phyloP scores from a whole-genome alignment of 495 filamentous ascomycete species.

The Jackrogersella multiformis region DNA sequence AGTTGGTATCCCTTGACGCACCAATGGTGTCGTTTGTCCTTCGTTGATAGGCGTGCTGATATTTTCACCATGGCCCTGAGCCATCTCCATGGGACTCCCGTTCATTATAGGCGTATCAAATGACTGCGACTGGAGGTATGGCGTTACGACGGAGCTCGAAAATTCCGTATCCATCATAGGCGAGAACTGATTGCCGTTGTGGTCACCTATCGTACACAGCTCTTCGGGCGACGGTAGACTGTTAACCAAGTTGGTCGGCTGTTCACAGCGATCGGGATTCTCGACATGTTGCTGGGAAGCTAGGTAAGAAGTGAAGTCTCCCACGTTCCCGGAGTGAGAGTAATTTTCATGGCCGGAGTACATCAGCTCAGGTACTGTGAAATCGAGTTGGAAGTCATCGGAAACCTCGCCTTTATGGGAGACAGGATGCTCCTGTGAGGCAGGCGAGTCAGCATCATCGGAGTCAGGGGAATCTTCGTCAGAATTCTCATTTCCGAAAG shows the following conservation, averaged over 20 bases:
- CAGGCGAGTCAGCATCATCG: constrained; percentile 9
- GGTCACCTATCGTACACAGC: constrained; percentile 4
- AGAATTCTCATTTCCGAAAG: constrained; percentile 37
- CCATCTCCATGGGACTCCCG: constrained; percentile 21
- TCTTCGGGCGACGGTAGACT: constrained; percentile 24
- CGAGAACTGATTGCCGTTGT: constrained; percentile 15
- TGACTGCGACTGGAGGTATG: constrained; percentile 21
- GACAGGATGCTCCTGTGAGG: constrained; percentile 4
- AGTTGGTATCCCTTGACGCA: constrained; percentile 37
- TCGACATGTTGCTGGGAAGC: background rate
- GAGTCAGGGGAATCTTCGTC: constrained; percentile 26
- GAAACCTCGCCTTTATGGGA: background rate
- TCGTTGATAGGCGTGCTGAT: constrained; percentile 13
- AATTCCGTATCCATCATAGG: constrained; percentile 22
- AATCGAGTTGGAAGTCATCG: constrained; percentile 18
- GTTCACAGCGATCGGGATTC: background rate
- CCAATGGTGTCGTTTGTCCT: constrained; percentile 5
- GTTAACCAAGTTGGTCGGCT: background rate
- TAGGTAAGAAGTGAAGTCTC: constrained; percentile 6
- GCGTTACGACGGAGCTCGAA: constrained; percentile 15
- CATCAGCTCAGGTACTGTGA: background rate
- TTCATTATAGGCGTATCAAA: constrained; percentile 11
- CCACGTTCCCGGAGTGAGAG: background rate
- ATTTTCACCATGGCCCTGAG: constrained; percentile 4
- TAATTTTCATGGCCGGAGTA: constrained; percentile 15